phyloP scores from a whole-genome alignment of 176 grass and related monocot genomes.

The Alloteropsis semialata region DNA sequence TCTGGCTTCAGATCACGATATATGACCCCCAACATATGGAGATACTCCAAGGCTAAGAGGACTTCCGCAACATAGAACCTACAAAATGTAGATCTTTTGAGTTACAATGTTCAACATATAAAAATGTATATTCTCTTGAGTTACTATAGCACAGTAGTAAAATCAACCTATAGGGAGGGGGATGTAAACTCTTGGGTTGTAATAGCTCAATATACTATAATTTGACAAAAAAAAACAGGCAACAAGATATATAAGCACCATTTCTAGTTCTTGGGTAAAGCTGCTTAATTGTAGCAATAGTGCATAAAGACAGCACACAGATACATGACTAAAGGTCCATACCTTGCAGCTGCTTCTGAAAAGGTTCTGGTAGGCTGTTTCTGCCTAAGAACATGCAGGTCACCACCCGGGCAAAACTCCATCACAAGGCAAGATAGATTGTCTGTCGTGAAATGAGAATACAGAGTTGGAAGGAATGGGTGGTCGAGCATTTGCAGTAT shows the following conservation, averaged over 20 bases:
- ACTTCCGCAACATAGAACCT: constrained; percentile 96
- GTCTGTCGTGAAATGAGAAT: constrained; percentile 90
- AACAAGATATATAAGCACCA: neutral
- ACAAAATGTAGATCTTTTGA: constrained; percentile 14
- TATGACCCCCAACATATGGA: constrained; percentile 97
- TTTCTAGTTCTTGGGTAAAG: neutral
- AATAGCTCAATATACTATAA: neutral
- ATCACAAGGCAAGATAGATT: constrained; percentile 96
- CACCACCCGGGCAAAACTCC: constrained; percentile 93
- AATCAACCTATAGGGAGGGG: neutral
- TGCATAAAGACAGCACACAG: neutral
- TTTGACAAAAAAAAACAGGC: neutral
- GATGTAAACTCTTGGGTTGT: neutral
- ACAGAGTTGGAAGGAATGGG: constrained; percentile 93
- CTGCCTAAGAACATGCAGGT: constrained; percentile 90
- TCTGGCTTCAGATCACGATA: constrained; percentile 99
- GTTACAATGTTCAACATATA: constrained; percentile 21
- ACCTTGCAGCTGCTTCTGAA: constrained; percentile 87
- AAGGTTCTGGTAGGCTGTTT: constrained; percentile 85
- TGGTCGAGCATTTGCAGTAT: constrained; percentile 99
- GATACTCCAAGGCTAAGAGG: constrained; percentile 91
- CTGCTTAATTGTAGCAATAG: neutral
- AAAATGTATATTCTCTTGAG: neutral
- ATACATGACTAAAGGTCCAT: neutral
- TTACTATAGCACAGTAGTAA: neutral